These are phyloP conservation scores for Chytriomyces sp. DNA, from an alignment of 192 early-diverging fungal genomes.

Conservation along the genomic window DNA sequence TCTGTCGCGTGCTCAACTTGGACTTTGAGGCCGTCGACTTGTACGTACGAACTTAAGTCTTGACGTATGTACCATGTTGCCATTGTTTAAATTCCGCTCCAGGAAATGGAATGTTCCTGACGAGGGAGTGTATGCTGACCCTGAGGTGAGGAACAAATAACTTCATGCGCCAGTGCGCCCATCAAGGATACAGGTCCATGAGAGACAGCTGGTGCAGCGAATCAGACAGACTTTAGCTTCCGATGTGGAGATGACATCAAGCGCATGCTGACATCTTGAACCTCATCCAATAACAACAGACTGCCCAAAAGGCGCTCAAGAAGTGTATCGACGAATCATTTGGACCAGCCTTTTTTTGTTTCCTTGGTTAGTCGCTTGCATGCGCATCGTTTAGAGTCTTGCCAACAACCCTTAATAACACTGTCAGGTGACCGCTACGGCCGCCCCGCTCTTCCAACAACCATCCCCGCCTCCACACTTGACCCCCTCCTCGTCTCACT, in stretches of 20 bases:
- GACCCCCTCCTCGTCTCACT: background rate
- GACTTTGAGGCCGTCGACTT: constrained; percentile 31
- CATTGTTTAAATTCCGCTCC: background rate
- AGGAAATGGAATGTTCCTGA: constrained; percentile 21
- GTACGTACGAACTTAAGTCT: too few species aligned
- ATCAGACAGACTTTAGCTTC: background rate
- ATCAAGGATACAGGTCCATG: too few species aligned
- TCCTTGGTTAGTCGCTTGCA: constrained; percentile 30
- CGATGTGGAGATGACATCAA: too few species aligned
- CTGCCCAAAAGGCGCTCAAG: background rate
- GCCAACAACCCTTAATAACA: background rate
- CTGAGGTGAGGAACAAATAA: background rate
- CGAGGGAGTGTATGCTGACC: background rate
- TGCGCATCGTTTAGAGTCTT: background rate
- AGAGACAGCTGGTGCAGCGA: background rate
- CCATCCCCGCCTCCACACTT: constrained; percentile 6
- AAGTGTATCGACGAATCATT: constrained; percentile 19
- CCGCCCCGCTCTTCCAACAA: background rate
- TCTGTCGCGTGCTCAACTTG: constrained; percentile 23
- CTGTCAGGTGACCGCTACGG: constrained; percentile 29
- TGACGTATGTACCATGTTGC: background rate
- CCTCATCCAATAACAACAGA: too few species aligned
- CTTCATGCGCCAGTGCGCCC: background rate
- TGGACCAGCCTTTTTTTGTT: constrained; percentile 30
- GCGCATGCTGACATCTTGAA: too few species aligned